Conservation (phyloP, 140 eudicot genomes). For the Senecio squalidus region DNA sequence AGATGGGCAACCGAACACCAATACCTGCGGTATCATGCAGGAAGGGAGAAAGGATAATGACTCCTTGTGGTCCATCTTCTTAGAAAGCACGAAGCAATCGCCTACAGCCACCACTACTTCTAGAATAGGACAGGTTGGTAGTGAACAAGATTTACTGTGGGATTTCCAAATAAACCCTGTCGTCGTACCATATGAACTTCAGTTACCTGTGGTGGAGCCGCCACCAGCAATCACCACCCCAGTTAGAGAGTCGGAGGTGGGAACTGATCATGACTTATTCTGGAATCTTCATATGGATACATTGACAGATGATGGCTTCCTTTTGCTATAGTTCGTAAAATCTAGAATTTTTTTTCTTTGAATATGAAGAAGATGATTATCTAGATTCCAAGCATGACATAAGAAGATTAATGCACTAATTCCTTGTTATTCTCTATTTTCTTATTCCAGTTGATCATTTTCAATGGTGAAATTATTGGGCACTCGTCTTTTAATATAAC, state of each 20-base stretch:
- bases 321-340: constrained; percentile 2
- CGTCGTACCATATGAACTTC: constrained; percentile 6
- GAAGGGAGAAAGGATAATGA: constrained; percentile 13
- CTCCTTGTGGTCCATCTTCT: constrained; percentile 27
- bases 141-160: constrained; percentile 15
- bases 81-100: constrained; percentile 15
- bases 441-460: not conserved
- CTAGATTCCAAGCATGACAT: not conserved
- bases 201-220: constrained; percentile 12
- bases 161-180: constrained; percentile 13
- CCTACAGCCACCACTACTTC: not conserved
- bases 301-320: constrained; percentile 29
- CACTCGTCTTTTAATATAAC: too few relatives aligned
- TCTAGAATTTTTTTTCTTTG: not conserved
- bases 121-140: not conserved
- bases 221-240: not conserved
- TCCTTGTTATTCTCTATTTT: not conserved
- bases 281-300: constrained; percentile 36
- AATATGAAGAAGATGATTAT: not conserved
- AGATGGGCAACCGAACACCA: not conserved
- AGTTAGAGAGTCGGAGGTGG: constrained; percentile 17
- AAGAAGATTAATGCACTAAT: not conserved
- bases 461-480: not conserved
- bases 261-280: constrained; percentile 24
- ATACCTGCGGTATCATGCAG: not conserved